A percentile compares a stretch with the other conserved stretches of the same genome.
These are phyloP conservation scores for Cyathus striatus DNA, from an alignment of 768 basidiomycete species.

Conservation along the genomic window DNA sequence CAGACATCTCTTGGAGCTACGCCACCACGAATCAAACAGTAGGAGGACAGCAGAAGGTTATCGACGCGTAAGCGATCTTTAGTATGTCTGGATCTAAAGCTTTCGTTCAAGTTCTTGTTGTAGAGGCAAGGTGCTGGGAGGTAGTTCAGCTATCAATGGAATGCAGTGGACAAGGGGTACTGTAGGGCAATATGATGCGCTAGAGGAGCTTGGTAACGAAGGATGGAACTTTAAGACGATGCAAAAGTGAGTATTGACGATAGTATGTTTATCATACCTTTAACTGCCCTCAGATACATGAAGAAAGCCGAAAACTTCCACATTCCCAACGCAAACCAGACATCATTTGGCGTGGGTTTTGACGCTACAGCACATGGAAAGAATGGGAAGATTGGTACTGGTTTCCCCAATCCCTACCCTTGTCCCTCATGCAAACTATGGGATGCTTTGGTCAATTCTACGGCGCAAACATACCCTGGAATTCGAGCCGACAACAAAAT, in stretches of 20 bases:
- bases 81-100: background rate
- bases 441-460: background rate
- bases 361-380: background rate
- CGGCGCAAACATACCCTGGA: background rate
- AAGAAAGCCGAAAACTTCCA: background rate
- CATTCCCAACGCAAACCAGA: background rate
- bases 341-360: background rate
- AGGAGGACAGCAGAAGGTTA: background rate
- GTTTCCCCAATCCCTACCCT: background rate
- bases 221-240: background rate
- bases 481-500: background rate
- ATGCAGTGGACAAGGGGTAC: background rate
- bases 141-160: background rate
- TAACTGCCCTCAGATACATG: slow-evolving; percentile 1
- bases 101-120: no score
- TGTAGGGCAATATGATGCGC: background rate
- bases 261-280: background rate
- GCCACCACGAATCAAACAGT: background rate
- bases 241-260: background rate
- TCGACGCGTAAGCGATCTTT: background rate
- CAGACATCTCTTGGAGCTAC: background rate
- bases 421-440: background rate
- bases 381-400: background rate
- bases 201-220: background rate
- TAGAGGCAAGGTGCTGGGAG: background rate